Evolutionary conservation across 2,329 filamentous ascomycete species (phyloP), one percentile per base, ranked within the genome.

Genomic region (Alternaria rosae): DNA sequence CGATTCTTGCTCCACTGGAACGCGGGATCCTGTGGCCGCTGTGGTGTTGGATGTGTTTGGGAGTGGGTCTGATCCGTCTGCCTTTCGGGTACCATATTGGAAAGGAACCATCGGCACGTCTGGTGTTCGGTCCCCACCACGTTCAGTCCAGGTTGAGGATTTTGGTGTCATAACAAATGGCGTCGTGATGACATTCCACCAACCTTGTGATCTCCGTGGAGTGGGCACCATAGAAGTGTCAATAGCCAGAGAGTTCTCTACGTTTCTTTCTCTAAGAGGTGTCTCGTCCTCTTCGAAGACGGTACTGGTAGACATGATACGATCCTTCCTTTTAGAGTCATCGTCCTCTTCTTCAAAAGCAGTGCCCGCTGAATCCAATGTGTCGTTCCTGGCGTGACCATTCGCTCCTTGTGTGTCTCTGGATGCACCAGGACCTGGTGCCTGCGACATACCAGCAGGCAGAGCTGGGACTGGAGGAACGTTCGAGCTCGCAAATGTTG

Each of bases 111-210:
- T 70, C 12, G 78, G 78, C 21, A 80, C 70, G 21, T 73, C 71
- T 23, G 78, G 78, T n/a, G 72, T 76, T 30, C 57, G 69, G 8
- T 72, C 68, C 0, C 41, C 65, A 11, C 68, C 64, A 6, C 62
- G 66, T 53, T 74, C 70, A 6, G 74, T 74, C 71, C 76, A 81
- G 54, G 78, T 73, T 53, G 74, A 70, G 59, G 78, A 71, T 70
- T 75, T 67, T 48, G 78, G 66, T 63, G 82, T 76, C 54, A 74
- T 71, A 23, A 78, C 73, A 70, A 93, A 93, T 0, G 91, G 91
- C 1, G 91, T 91, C 8, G 86, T 89, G 57, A 93, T 87, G 67
- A 91, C 85, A 70, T 92, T 91, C 91, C 91, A 93, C 91, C 91
- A 93, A 20, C 91, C 91, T 62, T 85, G 84, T 25, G 89, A 90